A percentile compares a stretch with the other conserved stretches of the same genome.
Evolutionary conservation across 2,329 filamentous ascomycete species (phyloP).

Genomic region (Cylindrodendrum hubeiense): DNA sequence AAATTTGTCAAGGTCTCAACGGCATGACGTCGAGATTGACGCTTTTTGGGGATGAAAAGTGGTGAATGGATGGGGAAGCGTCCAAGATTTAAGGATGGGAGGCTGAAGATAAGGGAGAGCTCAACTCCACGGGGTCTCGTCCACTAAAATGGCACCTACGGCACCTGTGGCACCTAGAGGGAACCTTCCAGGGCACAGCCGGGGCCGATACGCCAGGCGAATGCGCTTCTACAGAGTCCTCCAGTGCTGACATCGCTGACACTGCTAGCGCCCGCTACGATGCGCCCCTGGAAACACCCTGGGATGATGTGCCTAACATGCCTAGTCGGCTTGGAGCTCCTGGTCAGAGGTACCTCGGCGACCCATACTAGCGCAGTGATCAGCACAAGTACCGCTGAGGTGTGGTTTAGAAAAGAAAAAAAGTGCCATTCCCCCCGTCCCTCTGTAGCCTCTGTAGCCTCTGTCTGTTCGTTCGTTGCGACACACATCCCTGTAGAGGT

Average conservation of each 20-base stretch:
- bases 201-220: not conserved
- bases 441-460: no score
- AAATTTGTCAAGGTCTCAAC: not conserved
- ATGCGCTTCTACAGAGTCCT: not conserved
- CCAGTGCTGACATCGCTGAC: slow-evolving; percentile 1
- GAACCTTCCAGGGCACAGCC: not conserved
- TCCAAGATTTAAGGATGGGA: not conserved
- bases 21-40: slow-evolving; percentile 6
- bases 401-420: slow-evolving; percentile 9
- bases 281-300: slow-evolving; percentile 20
- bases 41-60: not conserved
- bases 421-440: slow-evolving; percentile 14
- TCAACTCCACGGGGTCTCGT: not conserved
- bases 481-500: slow-evolving; percentile 26
- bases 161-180: not conserved
- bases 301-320: slow-evolving; percentile 17
- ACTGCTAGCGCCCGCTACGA: slow-evolving; percentile 10
- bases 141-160: not conserved
- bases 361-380: slow-evolving; percentile 3
- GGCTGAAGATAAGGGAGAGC: not conserved
- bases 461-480: slow-evolving; percentile 22
- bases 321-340: slow-evolving; percentile 1
- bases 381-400: slow-evolving; percentile 11
- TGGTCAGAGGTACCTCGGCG: slow-evolving; percentile 4
- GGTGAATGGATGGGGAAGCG: not conserved